Evolutionary conservation across 2,329 filamentous ascomycete species (phyloP).

Genomic region (Alternaria longipes): DNA sequence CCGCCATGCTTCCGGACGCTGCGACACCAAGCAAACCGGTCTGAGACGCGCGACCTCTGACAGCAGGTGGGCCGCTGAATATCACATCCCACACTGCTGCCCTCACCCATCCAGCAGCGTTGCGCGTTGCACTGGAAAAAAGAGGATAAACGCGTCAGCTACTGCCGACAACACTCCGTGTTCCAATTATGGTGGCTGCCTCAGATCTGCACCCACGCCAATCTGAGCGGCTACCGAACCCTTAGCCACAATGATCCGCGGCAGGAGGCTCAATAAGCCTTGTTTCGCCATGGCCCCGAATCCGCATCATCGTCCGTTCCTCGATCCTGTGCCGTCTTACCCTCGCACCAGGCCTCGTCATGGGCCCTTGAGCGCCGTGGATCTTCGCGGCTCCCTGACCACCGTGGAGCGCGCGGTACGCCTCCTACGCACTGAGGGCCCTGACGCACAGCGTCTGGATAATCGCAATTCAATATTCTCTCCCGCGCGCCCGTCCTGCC

Average conservation of each 20-base stretch:
- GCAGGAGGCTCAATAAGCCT: conserved; percentile 6
- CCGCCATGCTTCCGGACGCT: conserved; percentile 3
- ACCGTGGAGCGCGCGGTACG: conserved; percentile 2
- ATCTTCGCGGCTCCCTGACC: conserved; percentile 1
- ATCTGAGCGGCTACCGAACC: conserved; percentile 6
- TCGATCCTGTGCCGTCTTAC: background rate
- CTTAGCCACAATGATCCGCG: conserved; percentile 1
- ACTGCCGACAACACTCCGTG: background rate
- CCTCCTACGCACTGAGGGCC: background rate
- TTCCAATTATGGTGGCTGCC: conserved; percentile 10
- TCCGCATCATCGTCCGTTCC: background rate
- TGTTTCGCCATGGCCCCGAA: conserved; percentile 7
- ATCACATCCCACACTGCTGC: background rate
- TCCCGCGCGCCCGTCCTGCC: background rate
- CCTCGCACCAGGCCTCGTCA: background rate
- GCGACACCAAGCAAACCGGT: conserved; percentile 9
- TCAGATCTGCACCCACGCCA: conserved; percentile 10
- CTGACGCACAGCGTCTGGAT: background rate
- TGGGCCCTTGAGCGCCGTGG: background rate
- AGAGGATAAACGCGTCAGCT: conserved; percentile 16
- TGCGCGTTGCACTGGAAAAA: conserved; percentile 8
- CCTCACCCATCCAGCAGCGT: background rate
- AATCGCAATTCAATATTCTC: conserved; percentile 1
- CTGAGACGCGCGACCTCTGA: background rate
- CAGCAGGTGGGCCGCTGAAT: conserved; percentile 6